Conservation (phyloP, 371 early-diverging fungal species). For the Mucor lusitanicus region DNA sequence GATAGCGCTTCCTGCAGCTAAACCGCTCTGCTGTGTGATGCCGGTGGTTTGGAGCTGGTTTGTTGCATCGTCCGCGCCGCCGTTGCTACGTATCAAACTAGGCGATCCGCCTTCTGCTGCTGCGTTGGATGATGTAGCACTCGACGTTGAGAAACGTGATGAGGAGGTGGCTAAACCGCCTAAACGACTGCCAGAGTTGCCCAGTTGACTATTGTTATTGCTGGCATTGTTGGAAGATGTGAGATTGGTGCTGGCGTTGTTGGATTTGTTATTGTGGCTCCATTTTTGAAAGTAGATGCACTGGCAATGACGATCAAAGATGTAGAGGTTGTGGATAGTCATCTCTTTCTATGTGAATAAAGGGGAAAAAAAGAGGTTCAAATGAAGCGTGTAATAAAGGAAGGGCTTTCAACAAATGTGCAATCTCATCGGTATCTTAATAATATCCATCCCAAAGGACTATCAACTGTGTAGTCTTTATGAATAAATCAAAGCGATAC, state of each 20-base stretch:
- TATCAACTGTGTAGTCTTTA: too few species aligned
- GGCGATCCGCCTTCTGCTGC: slow-evolving; percentile 2
- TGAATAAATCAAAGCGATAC: too few species aligned
- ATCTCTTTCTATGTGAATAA: slow-evolving; percentile 10
- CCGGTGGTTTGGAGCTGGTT: slow-evolving; percentile 17
- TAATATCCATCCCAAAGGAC: too few species aligned
- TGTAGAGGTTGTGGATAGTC: slow-evolving; percentile 84
- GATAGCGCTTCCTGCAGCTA: slow-evolving; percentile 57
- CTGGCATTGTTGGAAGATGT: slow-evolving; percentile 9
- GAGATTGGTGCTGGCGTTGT: slow-evolving; percentile 22
- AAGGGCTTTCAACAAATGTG: not conserved
- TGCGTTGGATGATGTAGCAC: slow-evolving; percentile 35
- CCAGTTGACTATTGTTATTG: slow-evolving; percentile 28
- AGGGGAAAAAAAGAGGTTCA: not conserved
- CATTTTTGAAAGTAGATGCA: slow-evolving; percentile 87
- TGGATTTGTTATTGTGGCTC: slow-evolving; percentile 43
- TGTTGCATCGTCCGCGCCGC: slow-evolving; percentile 21
- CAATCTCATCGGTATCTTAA: not conserved
- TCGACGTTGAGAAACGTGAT: slow-evolving; percentile 41
- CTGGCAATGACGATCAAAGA: slow-evolving; percentile 92
- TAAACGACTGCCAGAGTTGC: slow-evolving; percentile 35
- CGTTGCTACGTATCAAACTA: slow-evolving; percentile 18
- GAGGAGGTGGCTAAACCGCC: slow-evolving; percentile 31
- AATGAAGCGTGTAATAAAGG: not conserved
- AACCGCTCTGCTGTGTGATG: slow-evolving; percentile 41